A percentile compares a stretch with the other conserved stretches of the same genome.
Evolutionary conservation across 768 basidiomycete genomes (phyloP).

Genomic region (Tylopilus plumbeoviolaceoides): DNA sequence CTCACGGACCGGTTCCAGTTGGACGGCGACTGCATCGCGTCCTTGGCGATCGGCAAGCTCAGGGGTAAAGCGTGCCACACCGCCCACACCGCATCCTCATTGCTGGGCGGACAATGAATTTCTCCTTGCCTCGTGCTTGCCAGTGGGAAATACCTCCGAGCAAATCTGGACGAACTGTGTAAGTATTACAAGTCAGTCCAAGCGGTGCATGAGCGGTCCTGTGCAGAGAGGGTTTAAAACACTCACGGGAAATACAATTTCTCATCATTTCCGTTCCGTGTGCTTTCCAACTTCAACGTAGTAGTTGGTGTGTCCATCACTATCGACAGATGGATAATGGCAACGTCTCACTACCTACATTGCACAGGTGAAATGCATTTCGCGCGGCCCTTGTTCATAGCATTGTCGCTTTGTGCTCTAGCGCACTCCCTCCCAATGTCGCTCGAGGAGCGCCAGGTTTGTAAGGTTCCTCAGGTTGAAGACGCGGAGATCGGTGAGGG

Average conservation of each 20-base stretch:
- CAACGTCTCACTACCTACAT: background rate
- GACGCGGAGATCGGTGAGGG: background rate
- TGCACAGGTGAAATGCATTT: slow-evolving; percentile 3
- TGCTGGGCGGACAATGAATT: background rate
- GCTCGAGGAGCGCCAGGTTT: background rate
- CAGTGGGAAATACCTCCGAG: background rate
- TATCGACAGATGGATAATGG: background rate
- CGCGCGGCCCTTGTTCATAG: background rate
- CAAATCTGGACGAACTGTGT: background rate
- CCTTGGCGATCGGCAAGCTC: background rate
- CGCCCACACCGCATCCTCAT: background rate
- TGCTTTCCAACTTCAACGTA: background rate
- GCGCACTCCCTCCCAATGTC: background rate
- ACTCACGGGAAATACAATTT: background rate
- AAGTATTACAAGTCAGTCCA: background rate
- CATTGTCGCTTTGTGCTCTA: background rate
- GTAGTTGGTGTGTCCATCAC: background rate
- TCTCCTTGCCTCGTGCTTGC: background rate
- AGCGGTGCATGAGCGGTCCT: background rate
- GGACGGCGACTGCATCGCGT: background rate
- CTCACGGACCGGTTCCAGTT: no score
- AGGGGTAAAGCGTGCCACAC: background rate
- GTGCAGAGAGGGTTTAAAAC: background rate
- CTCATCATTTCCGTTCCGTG: background rate
- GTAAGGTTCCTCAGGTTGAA: background rate